Percentiles rank a stretch among this genome's conserved stretches.
Conservation (phyloP, 768 basidiomycete species). For the Lyophyllum shimeji region DNA sequence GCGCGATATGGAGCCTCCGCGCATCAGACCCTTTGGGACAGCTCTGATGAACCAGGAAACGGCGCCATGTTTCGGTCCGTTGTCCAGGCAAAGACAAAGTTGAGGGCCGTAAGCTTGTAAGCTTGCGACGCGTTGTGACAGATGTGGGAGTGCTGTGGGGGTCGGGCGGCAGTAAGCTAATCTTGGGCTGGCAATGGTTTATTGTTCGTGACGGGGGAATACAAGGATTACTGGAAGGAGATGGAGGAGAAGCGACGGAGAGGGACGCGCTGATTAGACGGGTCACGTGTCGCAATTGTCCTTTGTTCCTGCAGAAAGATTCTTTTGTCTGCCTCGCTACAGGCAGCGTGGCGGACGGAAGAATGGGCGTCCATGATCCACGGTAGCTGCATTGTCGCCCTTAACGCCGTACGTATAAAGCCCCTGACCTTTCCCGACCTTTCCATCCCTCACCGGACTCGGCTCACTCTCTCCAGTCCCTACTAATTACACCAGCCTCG, state of each 20-base stretch:
- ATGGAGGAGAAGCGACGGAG: not conserved
- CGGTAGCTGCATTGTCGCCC: constrained; percentile 9
- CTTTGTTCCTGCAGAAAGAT: constrained; percentile 15
- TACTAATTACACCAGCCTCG: not conserved
- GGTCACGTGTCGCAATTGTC: constrained; percentile 17
- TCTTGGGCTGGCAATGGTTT: constrained; percentile 1
- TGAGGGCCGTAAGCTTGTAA: not conserved
- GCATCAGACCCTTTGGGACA: not conserved
- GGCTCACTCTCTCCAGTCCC: constrained; percentile 26
- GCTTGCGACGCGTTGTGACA: constrained; percentile 4
- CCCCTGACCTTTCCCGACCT: not conserved
- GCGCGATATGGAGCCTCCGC: not conserved
- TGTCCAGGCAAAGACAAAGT: constrained; percentile 12
- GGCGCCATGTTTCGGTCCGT: not conserved
- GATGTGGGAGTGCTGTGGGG: constrained; percentile 10
- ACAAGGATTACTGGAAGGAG: constrained; percentile 5
- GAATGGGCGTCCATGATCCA: constrained; percentile 5
- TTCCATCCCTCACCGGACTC: constrained; percentile 23
- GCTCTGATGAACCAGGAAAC: not conserved
- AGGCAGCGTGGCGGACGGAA: constrained; percentile 8
- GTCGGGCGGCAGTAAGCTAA: not conserved
- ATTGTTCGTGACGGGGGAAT: constrained; percentile 5
- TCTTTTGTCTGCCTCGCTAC: constrained; percentile 19
- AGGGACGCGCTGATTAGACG: constrained; percentile 7
- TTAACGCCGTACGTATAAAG: constrained; percentile 15